phyloP scores from a whole-genome alignment of 129 eudicot species.

The Cynara cardunculus region DNA sequence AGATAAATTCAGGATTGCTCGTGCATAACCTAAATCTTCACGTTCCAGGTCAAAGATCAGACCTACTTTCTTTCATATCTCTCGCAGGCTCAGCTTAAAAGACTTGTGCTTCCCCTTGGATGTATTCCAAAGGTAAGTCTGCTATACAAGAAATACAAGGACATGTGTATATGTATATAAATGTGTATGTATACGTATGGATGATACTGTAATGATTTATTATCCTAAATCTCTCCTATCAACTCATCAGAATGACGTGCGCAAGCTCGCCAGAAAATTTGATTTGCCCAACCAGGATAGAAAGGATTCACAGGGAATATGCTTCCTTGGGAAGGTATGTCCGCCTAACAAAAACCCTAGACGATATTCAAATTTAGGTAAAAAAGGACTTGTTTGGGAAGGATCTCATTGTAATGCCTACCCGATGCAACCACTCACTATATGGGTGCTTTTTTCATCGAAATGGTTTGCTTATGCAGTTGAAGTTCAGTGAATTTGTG shows the following conservation, averaged over 20 bases:
- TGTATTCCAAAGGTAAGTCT: conserved; percentile 67
- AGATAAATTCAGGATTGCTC: not conserved
- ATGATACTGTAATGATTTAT: not conserved
- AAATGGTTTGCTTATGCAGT: conserved; percentile 37
- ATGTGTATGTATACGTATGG: not conserved
- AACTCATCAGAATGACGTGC: conserved; percentile 73
- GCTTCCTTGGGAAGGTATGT: conserved; percentile 96
- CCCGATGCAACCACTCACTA: not conserved
- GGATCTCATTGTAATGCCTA: not conserved
- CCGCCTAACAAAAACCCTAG: conserved; percentile 10
- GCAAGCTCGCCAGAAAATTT: conserved; percentile 59
- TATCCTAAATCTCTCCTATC: conserved; percentile 8
- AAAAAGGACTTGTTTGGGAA: not conserved
- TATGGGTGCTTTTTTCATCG: not conserved
- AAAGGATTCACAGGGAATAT: conserved; percentile 98
- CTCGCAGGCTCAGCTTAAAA: conserved; percentile 76
- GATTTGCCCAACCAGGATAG: conserved; percentile 86
- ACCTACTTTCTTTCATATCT: conserved; percentile 96
- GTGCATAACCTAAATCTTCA: not conserved
- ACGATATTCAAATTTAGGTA: not conserved
- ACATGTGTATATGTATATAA: not conserved
- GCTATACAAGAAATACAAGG: too few species aligned
- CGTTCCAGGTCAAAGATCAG: conserved; percentile 86
- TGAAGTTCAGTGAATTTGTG: conserved; percentile 93
- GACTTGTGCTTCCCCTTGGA: conserved; percentile 91